phyloP scores from a whole-genome alignment of 495 filamentous ascomycete species.

The Aspergillus carlsbadensis region DNA sequence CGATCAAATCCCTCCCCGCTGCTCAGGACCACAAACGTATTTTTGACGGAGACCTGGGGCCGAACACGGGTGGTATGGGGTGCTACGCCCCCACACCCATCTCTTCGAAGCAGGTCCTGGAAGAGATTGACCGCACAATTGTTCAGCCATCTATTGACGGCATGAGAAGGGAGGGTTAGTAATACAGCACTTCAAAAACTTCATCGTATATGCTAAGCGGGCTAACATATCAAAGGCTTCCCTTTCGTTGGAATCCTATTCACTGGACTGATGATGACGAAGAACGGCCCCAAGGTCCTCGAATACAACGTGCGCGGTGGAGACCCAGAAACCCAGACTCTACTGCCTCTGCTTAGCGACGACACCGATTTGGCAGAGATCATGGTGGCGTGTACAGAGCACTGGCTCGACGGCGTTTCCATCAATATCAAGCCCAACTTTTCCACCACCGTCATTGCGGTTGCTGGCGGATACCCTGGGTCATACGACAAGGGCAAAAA shows the following conservation, averaged over 20 bases:
- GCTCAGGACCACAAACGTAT: slow-evolving; percentile 97
- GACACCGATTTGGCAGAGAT: slow-evolving; percentile 89
- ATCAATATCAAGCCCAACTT: slow-evolving; percentile 67
- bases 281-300: slow-evolving; percentile 78
- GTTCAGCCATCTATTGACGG: slow-evolving; percentile 87
- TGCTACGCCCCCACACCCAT: slow-evolving; percentile 92
- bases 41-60: slow-evolving; percentile 84
- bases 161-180: slow-evolving; percentile 71
- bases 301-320: slow-evolving; percentile 98
- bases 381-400: slow-evolving; percentile 80
- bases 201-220: neutral
- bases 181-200: neutral
- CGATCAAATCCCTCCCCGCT: slow-evolving; percentile 78
- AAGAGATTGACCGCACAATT: slow-evolving; percentile 76
- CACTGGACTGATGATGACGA: slow-evolving; percentile 95
- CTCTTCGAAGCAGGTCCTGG: slow-evolving; percentile 69
- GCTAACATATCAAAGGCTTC: slow-evolving; percentile 37
- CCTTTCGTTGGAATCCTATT: slow-evolving; percentile 88
- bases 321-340: slow-evolving; percentile 93
- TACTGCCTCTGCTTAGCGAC: slow-evolving; percentile 74
- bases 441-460: slow-evolving; percentile 88
- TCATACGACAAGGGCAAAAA: slow-evolving; percentile 77
- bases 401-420: slow-evolving; percentile 67
- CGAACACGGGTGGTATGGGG: slow-evolving; percentile 98
- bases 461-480: slow-evolving; percentile 93